phyloP scores from a whole-genome alignment of 352 stramenopile genomes.

The Globisporangium orthogonon region DNA sequence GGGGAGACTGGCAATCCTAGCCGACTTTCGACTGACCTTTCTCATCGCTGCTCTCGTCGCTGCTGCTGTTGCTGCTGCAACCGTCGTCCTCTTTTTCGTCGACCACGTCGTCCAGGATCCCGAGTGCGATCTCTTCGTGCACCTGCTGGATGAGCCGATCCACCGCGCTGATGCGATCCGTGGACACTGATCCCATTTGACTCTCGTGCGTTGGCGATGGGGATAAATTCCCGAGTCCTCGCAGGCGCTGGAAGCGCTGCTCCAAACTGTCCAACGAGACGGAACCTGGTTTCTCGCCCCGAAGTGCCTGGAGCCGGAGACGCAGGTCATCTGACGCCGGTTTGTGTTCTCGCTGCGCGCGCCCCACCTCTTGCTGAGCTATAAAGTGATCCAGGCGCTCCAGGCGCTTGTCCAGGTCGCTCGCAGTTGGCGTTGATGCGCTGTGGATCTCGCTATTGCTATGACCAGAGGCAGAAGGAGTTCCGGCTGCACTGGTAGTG shows the following conservation, averaged over 20 bases:
- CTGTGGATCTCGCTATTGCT: not conserved
- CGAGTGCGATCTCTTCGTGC: slow-evolving; percentile 51
- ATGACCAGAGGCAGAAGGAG: not conserved
- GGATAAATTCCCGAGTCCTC: slow-evolving; percentile 1
- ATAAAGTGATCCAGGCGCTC: slow-evolving; percentile 37
- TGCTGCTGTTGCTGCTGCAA: slow-evolving; percentile 7
- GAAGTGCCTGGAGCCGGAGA: slow-evolving; percentile 41
- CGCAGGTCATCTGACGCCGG: slow-evolving; percentile 19
- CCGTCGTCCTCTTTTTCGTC: slow-evolving; percentile 11
- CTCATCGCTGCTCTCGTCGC: slow-evolving; percentile 1
- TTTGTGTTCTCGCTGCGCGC: slow-evolving; percentile 9
- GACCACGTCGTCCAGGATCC: slow-evolving; percentile 32
- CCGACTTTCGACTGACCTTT: not conserved
- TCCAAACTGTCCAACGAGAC: slow-evolving; percentile 21
- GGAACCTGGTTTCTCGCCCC: slow-evolving; percentile 25
- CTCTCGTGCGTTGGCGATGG: not conserved
- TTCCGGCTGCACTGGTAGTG: not conserved
- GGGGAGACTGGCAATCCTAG: too few species aligned
- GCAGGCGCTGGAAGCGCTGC: slow-evolving; percentile 35
- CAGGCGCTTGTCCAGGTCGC: slow-evolving; percentile 24
- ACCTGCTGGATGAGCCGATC: slow-evolving; percentile 53
- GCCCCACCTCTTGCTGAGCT: slow-evolving; percentile 10
- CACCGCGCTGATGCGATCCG: slow-evolving; percentile 17
- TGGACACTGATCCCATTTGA: not conserved
- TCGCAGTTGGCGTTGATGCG: slow-evolving; percentile 2